Percentiles rank a stretch among this genome's conserved stretches.
These are phyloP conservation scores for Diaporthe ampelina DNA, from an alignment of 2,329 filamentous ascomycete genomes.

Conservation along the genomic window DNA sequence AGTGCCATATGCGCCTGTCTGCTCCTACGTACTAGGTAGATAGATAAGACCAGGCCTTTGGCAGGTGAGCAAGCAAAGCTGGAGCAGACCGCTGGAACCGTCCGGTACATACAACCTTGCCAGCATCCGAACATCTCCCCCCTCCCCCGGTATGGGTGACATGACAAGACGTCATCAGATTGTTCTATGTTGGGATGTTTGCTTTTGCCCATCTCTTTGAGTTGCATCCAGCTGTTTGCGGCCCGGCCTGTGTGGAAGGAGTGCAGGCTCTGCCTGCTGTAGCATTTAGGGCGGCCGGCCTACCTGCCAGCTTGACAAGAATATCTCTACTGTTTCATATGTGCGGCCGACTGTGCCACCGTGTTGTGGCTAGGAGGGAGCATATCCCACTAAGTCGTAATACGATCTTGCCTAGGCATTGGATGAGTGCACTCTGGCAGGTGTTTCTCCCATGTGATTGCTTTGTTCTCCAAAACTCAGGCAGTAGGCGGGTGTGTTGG, in stretches of 20 bases:
- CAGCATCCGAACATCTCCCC: constrained; percentile 1
- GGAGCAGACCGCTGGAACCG: not conserved
- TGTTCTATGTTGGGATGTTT: constrained; percentile 3
- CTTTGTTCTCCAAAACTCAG: not conserved
- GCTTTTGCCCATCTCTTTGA: constrained; percentile 1
- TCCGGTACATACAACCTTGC: constrained; percentile 20
- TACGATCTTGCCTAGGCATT: constrained; percentile 14
- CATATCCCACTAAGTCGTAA: not conserved
- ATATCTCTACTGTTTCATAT: not conserved
- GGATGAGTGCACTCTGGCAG: not conserved
- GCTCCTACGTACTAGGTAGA: not conserved
- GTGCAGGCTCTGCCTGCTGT: not conserved
- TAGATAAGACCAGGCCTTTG: not conserved
- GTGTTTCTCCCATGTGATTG: constrained; percentile 13
- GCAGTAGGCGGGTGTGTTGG: not conserved
- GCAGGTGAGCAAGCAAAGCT: not conserved
- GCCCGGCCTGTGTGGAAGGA: not conserved
- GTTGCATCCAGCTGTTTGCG: constrained; percentile 11
- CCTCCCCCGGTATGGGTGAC: not conserved
- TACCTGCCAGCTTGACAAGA: not conserved
- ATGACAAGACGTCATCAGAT: constrained; percentile 23
- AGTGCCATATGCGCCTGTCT: not conserved
- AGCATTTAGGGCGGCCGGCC: not conserved
- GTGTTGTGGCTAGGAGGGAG: not conserved
- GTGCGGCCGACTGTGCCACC: not conserved